These are phyloP conservation scores for Pachyrhizus erosus DNA, from an alignment of 306 rosid genomes.

Conservation along the genomic window DNA sequence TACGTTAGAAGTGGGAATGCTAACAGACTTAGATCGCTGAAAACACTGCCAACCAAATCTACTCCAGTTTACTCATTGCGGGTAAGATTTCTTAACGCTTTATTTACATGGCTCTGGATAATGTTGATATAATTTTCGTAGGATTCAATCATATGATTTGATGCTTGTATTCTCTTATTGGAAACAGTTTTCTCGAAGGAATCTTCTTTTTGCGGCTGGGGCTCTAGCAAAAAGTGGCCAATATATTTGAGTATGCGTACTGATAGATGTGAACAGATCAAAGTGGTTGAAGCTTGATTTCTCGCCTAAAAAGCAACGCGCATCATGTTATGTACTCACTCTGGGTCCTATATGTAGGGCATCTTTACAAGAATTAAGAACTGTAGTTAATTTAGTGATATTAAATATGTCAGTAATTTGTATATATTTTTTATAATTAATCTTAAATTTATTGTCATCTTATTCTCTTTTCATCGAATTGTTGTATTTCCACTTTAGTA, in stretches of 20 bases:
- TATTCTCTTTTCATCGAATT: neutral
- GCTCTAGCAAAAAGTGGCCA: conserved; percentile 63
- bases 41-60: conserved; percentile 80
- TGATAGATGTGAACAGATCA: neutral
- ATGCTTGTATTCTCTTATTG: conserved; percentile 30
- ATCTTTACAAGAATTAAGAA: neutral
- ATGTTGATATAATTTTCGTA: neutral
- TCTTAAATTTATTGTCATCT: neutral
- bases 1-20: conserved; percentile 65
- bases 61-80: conserved; percentile 79
- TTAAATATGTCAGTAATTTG: neutral
- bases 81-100: conserved; percentile 51
- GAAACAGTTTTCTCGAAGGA: conserved; percentile 94
- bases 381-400: neutral
- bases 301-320: neutral
- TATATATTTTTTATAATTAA: neutral
- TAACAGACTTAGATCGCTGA: conserved; percentile 83
- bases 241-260: conserved; percentile 18
- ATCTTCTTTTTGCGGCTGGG: conserved; percentile 93
- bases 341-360: neutral
- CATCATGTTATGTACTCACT: neutral
- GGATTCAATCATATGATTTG: conserved; percentile 24
- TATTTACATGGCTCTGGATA: neutral
- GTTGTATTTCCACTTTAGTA: neutral
- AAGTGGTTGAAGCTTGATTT: conserved; percentile 17